These are phyloP conservation scores for Mortierella claussenii DNA, from an alignment of 192 early-diverging fungal genomes.

Conservation along the genomic window DNA sequence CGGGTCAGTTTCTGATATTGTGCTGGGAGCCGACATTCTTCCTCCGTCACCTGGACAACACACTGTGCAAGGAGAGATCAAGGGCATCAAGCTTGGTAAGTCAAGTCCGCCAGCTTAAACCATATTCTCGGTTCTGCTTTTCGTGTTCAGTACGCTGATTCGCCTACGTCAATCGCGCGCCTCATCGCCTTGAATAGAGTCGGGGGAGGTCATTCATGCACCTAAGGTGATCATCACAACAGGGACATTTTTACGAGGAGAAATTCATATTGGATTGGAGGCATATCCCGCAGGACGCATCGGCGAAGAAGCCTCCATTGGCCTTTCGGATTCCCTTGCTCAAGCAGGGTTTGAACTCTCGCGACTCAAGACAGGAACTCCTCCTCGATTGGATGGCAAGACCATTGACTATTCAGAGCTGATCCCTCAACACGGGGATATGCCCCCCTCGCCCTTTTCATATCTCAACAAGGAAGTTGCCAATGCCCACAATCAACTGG, in stretches of 20 bases:
- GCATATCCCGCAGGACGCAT: constrained; percentile 79
- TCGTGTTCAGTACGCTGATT: no score
- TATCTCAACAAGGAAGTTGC: constrained; percentile 78
- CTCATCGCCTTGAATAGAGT: constrained; percentile 44
- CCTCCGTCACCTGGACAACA: constrained; percentile 31
- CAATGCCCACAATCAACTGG: constrained; percentile 71
- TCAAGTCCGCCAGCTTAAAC: background rate
- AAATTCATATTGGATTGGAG: constrained; percentile 79
- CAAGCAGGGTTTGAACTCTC: constrained; percentile 80
- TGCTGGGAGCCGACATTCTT: constrained; percentile 59
- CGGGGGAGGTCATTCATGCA: constrained; percentile 71
- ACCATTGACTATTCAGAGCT: constrained; percentile 80
- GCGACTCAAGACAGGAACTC: constrained; percentile 89
- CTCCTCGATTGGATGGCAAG: constrained; percentile 77
- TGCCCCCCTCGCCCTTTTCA: constrained; percentile 79
- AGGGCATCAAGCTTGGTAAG: constrained; percentile 72
- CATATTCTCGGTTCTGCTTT: no score
- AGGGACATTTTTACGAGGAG: constrained; percentile 83
- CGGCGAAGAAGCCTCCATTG: constrained; percentile 77
- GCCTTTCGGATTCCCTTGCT: constrained; percentile 78
- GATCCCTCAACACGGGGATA: constrained; percentile 73
- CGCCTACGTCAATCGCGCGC: background rate
- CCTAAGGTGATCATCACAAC: constrained; percentile 83
- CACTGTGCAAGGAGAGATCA: constrained; percentile 57
- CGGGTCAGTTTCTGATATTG: constrained; percentile 78